phyloP scores from a whole-genome alignment of 441 rosid genomes.

The Mallotus repandus region DNA sequence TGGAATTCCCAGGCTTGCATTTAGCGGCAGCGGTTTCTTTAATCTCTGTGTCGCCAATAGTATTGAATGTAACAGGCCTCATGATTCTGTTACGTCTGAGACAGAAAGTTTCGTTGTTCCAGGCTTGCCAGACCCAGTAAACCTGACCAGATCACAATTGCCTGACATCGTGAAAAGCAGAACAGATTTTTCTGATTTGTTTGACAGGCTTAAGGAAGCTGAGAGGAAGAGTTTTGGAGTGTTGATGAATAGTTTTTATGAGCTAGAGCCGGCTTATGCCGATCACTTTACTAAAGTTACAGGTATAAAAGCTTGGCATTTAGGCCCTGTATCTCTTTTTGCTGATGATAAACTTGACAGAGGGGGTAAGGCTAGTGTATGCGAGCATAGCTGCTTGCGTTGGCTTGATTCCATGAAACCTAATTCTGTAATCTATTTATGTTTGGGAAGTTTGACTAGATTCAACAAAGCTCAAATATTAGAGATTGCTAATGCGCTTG shows the following conservation, averaged over 20 bases:
- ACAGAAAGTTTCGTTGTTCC: conserved; percentile 35
- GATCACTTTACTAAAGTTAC: conserved; percentile 36
- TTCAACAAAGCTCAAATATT: conserved; percentile 16
- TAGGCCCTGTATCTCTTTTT: conserved; percentile 37
- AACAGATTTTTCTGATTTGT: conserved; percentile 33
- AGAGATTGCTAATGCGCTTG: conserved; percentile 26
- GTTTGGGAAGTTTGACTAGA: conserved; percentile 31
- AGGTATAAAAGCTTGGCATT: conserved; percentile 41
- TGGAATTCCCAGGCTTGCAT: conserved; percentile 42
- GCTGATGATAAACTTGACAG: conserved; percentile 26
- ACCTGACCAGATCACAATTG: conserved; percentile 42
- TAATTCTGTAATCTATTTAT: conserved; percentile 31
- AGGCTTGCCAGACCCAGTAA: conserved; percentile 34
- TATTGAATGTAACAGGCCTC: conserved; percentile 28
- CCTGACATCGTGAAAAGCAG: conserved; percentile 37
- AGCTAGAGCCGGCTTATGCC: conserved; percentile 41
- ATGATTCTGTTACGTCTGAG: conserved; percentile 23
- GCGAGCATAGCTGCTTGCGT: conserved; percentile 21
- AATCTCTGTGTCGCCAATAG: conserved; percentile 34
- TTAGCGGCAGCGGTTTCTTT: conserved; percentile 44
- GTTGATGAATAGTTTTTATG: conserved; percentile 45
- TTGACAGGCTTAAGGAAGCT: conserved; percentile 35
- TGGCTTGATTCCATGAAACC: conserved; percentile 38
- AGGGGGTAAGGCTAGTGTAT: conserved; percentile 18
- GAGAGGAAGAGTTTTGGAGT: conserved; percentile 47